Evolutionary conservation across 2,329 filamentous ascomycete species (phyloP), one percentile per base, ranked within the genome.

Genomic region (Clonostachys solani): DNA sequence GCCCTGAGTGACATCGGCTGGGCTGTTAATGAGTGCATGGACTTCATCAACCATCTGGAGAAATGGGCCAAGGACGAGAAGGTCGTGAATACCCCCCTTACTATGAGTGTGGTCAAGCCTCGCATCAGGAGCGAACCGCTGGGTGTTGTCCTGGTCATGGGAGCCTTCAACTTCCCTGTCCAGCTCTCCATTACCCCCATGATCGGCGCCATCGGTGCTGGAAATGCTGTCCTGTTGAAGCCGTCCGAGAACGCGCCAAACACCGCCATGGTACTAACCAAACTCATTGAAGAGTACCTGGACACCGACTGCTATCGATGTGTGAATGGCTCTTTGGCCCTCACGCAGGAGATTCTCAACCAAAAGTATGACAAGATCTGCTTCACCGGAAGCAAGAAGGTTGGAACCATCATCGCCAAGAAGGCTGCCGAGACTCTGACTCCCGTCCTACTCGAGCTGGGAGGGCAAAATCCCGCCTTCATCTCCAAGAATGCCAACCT

Each of bases 331-430:
- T 84, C 74, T 29, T 70, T 96, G 17, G 77, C 85, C 5, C 90
- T 96, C 74, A 91, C 87, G 5, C 89, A 87, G 42, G 84, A 83
- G 12, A 72, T 97, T 41, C 78, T 99, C 34, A 83, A 92, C 49
- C 82, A 91, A 72, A 92, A 92, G 66, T 99, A 92, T 86, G 92
- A 95, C 72, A 97, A 96, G 79, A 95, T 99, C 60, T 92, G 94
- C 74, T 99, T 96, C 73, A 99, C 94, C 1, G 94, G 94, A 47
- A 85, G 83, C 58, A 78, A 79, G 45, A 72, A 64, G 29, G 90
- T 96, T 16, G 94, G 89, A 60, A 90, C 86, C 61, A 92, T 97
- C 59, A 84, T 97, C 46, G 81, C 89, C 43, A 85, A 92, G 66
- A 96, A 95, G 65, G 94, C 92, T 0, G 92, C 94, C 50, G 83